Evolutionary conservation across 2,329 filamentous ascomycete genomes (phyloP).

Genomic region (Epichloe sylvatica): DNA sequence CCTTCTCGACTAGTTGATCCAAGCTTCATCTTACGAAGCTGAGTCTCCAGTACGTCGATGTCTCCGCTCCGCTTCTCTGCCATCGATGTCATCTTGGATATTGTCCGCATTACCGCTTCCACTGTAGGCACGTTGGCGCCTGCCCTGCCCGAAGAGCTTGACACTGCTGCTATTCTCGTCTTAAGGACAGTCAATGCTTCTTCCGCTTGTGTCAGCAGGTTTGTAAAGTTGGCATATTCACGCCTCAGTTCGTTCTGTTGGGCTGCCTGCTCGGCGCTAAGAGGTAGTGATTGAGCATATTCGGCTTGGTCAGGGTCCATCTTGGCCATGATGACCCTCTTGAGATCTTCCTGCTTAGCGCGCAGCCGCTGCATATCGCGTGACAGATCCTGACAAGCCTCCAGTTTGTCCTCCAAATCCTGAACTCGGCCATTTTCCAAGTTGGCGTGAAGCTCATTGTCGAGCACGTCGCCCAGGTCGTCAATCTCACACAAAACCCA

Average conservation of each 20-base stretch:
- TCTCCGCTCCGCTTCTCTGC: constrained; percentile 83
- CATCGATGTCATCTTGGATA: constrained; percentile 84
- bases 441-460: constrained; percentile 46
- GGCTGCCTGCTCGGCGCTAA: constrained; percentile 71
- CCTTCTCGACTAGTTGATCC: constrained; percentile 29
- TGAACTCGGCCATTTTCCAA: constrained; percentile 56
- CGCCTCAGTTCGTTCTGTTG: constrained; percentile 74
- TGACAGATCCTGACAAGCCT: constrained; percentile 51
- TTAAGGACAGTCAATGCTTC: constrained; percentile 66
- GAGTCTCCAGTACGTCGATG: constrained; percentile 76
- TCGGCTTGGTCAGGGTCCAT: constrained; percentile 54
- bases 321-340: constrained; percentile 56
- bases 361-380: constrained; percentile 59
- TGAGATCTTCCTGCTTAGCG: constrained; percentile 63
- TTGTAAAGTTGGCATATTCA: constrained; percentile 60
- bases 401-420: constrained; percentile 54
- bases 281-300: constrained; percentile 52
- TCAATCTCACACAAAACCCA: constrained; percentile 68
- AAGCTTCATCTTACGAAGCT: constrained; percentile 61
- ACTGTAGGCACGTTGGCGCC: constrained; percentile 58
- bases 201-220: constrained; percentile 63
- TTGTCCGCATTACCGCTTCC: constrained; percentile 82
- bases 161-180: constrained; percentile 54
- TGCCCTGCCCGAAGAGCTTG: constrained; percentile 32
- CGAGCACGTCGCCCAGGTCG: constrained; percentile 50